phyloP scores from a whole-genome alignment of 306 rosid genomes.

The Bauhinia variegata region DNA sequence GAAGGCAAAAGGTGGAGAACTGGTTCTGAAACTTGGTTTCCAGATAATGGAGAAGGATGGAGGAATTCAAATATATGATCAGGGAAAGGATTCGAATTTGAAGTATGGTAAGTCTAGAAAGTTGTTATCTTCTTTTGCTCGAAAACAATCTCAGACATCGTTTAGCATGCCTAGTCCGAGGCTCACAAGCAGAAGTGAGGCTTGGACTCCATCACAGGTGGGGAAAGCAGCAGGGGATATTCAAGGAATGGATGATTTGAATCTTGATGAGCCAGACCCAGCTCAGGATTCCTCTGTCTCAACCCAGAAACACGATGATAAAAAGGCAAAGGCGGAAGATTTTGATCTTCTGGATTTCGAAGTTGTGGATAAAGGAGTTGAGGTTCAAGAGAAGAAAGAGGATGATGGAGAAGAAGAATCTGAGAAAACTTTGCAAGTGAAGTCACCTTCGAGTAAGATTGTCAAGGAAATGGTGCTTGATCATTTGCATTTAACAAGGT shows the following conservation, averaged over 20 bases:
- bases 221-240: conserved; percentile 39
- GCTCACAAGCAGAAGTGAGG: conserved; percentile 58
- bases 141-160: conserved; percentile 85
- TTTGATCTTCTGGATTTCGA: conserved; percentile 88
- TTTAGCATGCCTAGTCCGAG: conserved; percentile 94
- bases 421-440: conserved; percentile 51
- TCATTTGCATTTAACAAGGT: conserved; percentile 57
- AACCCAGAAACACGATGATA: conserved; percentile 48
- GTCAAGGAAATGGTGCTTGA: conserved; percentile 83
- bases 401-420: conserved; percentile 48
- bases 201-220: conserved; percentile 70
- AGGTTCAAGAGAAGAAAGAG: conserved; percentile 63
- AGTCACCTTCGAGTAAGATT: conserved; percentile 61
- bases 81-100: conserved; percentile 44
- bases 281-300: conserved; percentile 51
- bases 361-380: conserved; percentile 89
- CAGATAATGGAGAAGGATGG: conserved; percentile 98
- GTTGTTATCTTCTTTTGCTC: conserved; percentile 54
- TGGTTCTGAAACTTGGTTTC: conserved; percentile 84
- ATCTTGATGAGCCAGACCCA: conserved; percentile 88
- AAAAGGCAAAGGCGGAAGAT: conserved; percentile 63
- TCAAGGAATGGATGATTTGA: conserved; percentile 82
- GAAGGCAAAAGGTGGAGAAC: conserved; percentile 88
- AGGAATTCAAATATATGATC: conserved; percentile 72
- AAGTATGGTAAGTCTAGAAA: conserved; percentile 48